Conservation (phyloP, 306 rosid species). For the Malus sylvestris region DNA sequence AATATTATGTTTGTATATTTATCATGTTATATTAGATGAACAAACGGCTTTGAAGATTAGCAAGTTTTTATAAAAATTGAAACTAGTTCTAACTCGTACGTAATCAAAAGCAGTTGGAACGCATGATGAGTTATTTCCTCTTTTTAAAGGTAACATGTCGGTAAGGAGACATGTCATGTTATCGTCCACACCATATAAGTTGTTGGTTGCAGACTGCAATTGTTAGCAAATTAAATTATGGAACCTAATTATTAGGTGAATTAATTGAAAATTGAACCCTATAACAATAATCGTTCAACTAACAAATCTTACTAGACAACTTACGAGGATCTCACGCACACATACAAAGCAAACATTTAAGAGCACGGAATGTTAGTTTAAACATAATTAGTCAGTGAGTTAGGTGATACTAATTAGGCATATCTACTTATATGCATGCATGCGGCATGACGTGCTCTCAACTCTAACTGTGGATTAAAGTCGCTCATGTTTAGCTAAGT, state of each 20-base stretch:
- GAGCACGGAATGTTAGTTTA: background rate
- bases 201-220: background rate
- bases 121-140: background rate
- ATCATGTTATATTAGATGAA: too few relatives aligned
- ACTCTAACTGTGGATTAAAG: background rate
- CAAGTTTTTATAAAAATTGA: too few relatives aligned
- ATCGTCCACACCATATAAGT: background rate
- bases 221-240: background rate
- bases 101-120: background rate
- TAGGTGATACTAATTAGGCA: background rate
- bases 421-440: background rate
- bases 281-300: constrained; percentile 7
- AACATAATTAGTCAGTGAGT: background rate
- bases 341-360: background rate
- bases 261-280: background rate
- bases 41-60: too few relatives aligned
- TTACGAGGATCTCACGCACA: background rate
- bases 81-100: background rate
- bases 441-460: background rate
- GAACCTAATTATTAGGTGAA: background rate
- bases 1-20: too few relatives aligned
- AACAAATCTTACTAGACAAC: constrained; percentile 2
- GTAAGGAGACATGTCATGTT: background rate
- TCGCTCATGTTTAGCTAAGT: too few relatives aligned
- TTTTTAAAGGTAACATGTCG: background rate